phyloP scores from a whole-genome alignment of 306 rosid genomes.

The Inga laurina region DNA sequence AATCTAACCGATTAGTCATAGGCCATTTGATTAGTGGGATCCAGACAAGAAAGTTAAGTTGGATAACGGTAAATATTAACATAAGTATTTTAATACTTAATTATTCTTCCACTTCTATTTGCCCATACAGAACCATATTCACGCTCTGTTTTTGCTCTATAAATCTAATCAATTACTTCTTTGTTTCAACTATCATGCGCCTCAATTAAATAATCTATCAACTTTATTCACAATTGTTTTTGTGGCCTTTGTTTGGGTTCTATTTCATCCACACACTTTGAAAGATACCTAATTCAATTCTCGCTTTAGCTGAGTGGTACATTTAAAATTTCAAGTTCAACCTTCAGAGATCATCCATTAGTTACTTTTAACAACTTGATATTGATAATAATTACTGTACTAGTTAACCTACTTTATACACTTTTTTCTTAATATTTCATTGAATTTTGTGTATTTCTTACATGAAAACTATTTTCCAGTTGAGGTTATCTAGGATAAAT shows the following conservation, averaged over 20 bases:
- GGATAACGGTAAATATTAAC: not conserved
- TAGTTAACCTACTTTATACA: not conserved
- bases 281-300: not conserved
- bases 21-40: not conserved
- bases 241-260: not conserved
- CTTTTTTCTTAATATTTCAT: not conserved
- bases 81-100: not conserved
- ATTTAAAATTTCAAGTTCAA: not conserved
- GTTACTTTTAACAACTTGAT: not conserved
- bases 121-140: not conserved
- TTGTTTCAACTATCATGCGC: not conserved
- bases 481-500: too few relatives aligned
- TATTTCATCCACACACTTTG: not conserved
- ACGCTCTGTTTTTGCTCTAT: not conserved
- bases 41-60: not conserved
- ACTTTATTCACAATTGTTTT: too few relatives aligned
- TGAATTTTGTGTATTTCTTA: not conserved
- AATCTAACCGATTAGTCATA: not conserved
- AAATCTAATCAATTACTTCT: not conserved
- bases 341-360: not conserved
- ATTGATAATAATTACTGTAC: not conserved
- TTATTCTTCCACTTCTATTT: not conserved
- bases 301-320: not conserved
- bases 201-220: not conserved
- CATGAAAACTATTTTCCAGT: not conserved